phyloP scores from a whole-genome alignment of 495 filamentous ascomycete species.

The Neurospora sp. region DNA sequence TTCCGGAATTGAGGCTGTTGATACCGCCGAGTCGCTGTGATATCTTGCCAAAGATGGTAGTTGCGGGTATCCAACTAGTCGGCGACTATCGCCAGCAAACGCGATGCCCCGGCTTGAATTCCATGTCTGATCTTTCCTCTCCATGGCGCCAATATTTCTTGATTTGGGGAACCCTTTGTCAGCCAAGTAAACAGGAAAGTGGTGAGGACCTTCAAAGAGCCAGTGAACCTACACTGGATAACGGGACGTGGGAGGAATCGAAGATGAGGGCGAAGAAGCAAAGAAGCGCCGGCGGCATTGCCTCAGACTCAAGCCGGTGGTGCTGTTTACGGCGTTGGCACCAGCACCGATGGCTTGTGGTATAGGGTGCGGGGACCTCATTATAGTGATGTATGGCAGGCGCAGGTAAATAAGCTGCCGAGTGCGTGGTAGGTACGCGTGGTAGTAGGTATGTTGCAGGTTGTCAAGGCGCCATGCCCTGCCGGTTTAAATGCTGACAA shows the following conservation, averaged over 20 bases:
- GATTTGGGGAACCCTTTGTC: background rate
- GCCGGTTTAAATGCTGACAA: background rate
- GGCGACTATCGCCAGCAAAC: slow-evolving; percentile 13
- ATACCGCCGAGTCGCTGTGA: background rate
- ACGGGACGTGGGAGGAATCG: background rate
- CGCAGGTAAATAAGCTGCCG: background rate
- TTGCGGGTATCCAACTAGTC: slow-evolving; percentile 9
- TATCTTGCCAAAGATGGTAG: slow-evolving; percentile 3
- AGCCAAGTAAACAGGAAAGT: background rate
- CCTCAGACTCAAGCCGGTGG: background rate
- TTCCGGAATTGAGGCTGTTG: background rate
- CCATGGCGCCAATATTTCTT: background rate
- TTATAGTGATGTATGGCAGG: background rate
- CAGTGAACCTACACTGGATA: background rate
- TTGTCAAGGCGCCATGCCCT: background rate
- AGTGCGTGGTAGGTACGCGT: background rate
- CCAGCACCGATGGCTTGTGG: background rate
- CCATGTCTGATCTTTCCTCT: slow-evolving; percentile 22
- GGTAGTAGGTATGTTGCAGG: background rate
- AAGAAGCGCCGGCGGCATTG: slow-evolving; percentile 2
- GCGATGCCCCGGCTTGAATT: slow-evolving; percentile 29
- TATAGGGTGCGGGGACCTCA: background rate
- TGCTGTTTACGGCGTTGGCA: background rate
- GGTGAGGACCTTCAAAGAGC: background rate
- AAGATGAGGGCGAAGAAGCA: background rate